These are phyloP conservation scores for Millerozyma acaciae DNA, from an alignment of 805 yeast species.

Conservation along the genomic window DNA sequence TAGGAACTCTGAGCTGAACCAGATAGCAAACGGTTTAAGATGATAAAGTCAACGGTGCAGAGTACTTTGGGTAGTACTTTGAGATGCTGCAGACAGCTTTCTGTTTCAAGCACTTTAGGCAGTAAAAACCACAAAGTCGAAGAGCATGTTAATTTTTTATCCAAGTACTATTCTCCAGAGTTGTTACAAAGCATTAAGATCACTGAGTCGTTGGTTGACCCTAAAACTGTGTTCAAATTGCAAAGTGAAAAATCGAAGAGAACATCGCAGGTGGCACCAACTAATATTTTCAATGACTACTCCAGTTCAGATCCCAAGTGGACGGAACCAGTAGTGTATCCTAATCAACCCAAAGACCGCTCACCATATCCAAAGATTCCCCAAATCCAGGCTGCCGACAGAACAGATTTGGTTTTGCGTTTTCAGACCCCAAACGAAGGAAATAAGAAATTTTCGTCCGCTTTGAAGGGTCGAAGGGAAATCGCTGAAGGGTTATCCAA, in stretches of 20 bases:
- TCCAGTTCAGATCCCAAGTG: conserved; percentile 69
- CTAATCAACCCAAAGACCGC: conserved; percentile 45
- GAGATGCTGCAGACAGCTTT: too few relatives aligned
- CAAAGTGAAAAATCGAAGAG: conserved; percentile 28
- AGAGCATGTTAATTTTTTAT: conserved; percentile 52
- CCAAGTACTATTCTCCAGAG: conserved; percentile 78
- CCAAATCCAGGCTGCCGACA: conserved; percentile 50
- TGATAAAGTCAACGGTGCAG: too few relatives aligned
- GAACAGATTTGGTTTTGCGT: conserved; percentile 36
- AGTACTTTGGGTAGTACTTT: too few relatives aligned
- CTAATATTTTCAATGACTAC: conserved; percentile 63
- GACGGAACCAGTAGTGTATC: conserved; percentile 57
- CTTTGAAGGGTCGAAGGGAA: conserved; percentile 17
- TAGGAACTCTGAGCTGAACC: too few relatives aligned
- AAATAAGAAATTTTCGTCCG: conserved; percentile 9
- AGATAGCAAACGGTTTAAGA: too few relatives aligned
- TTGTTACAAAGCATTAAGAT: conserved; percentile 75
- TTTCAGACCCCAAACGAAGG: conserved; percentile 21
- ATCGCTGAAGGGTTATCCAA: conserved; percentile 53
- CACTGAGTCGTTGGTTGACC: conserved; percentile 73
- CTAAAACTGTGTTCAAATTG: conserved; percentile 50
- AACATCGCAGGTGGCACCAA: conserved; percentile 58
- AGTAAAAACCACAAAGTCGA: conserved; percentile 15
- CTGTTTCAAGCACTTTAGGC: too few relatives aligned
- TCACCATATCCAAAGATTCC: conserved; percentile 59